These are phyloP conservation scores for Hevea brasiliensis DNA, from an alignment of 345 rosid genomes.

Conservation along the genomic window DNA sequence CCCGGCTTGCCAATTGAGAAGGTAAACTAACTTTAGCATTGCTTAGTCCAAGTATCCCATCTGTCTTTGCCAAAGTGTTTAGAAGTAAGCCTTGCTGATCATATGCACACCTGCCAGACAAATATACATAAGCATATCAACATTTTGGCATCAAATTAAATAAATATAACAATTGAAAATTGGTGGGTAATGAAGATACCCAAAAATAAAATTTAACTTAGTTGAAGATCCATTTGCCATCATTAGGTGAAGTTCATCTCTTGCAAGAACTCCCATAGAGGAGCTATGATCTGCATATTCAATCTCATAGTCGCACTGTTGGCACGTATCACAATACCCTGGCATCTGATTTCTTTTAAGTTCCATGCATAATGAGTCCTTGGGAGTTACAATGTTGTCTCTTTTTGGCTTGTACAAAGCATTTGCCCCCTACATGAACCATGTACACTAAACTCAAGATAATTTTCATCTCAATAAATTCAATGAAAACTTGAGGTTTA, in stretches of 20 bases:
- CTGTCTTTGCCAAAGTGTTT: slow-evolving; percentile 67
- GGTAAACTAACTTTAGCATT: slow-evolving; percentile 84
- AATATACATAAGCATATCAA: slow-evolving; percentile 17
- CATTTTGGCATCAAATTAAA: slow-evolving; percentile 10
- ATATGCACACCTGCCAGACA: slow-evolving; percentile 73
- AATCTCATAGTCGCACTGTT: slow-evolving; percentile 93
- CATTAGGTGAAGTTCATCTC: slow-evolving; percentile 68
- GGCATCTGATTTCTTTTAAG: slow-evolving; percentile 55
- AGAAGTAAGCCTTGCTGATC: slow-evolving; percentile 90
- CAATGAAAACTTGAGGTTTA: neutral
- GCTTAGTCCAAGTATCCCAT: slow-evolving; percentile 89
- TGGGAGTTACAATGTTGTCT: slow-evolving; percentile 51
- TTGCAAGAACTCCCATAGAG: slow-evolving; percentile 85
- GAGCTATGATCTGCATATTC: slow-evolving; percentile 94
- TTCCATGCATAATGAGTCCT: slow-evolving; percentile 61
- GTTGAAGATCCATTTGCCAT: slow-evolving; percentile 64
- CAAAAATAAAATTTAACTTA: slow-evolving; percentile 60
- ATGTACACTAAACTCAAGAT: slow-evolving; percentile 17
- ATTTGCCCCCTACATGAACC: slow-evolving; percentile 75
- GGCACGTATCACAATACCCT: slow-evolving; percentile 51
- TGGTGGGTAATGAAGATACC: slow-evolving; percentile 35
- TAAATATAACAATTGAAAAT: neutral
- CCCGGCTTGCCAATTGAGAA: slow-evolving; percentile 83
- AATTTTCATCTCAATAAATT: slow-evolving; percentile 3
- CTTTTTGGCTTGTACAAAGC: slow-evolving; percentile 71